Conservation (phyloP, 805 yeast species). For the Hanseniaspora lindneri region DNA sequence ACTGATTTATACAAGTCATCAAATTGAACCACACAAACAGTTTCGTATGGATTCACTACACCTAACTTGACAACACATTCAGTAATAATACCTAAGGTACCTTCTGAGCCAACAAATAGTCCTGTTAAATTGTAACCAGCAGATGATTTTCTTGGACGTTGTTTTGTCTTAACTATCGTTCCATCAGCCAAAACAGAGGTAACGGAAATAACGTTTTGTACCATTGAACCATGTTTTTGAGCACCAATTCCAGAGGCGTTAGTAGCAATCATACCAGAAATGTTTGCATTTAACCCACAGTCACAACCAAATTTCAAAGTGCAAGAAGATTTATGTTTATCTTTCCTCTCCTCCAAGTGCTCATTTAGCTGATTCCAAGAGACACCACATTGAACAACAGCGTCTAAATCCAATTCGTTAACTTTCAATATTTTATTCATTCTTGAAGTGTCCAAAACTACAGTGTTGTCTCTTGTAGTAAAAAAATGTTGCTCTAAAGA, state of each 20-base stretch:
- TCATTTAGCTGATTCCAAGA: slow-evolving; percentile 74
- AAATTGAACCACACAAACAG: slow-evolving; percentile 66
- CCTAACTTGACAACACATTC: slow-evolving; percentile 56
- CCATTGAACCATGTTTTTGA: slow-evolving; percentile 72
- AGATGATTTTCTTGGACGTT: slow-evolving; percentile 65
- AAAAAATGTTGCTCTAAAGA: slow-evolving; percentile 74
- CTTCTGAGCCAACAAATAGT: slow-evolving; percentile 71
- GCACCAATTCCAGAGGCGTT: slow-evolving; percentile 80
- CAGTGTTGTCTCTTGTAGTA: slow-evolving; percentile 48
- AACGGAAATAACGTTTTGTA: slow-evolving; percentile 60
- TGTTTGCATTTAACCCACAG: slow-evolving; percentile 79
- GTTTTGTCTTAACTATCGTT: slow-evolving; percentile 60
- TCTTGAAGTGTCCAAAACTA: slow-evolving; percentile 41
- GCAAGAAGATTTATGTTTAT: neutral
- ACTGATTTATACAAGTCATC: slow-evolving; percentile 58
- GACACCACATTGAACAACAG: slow-evolving; percentile 69
- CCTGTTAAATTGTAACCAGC: slow-evolving; percentile 78
- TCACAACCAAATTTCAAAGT: slow-evolving; percentile 65
- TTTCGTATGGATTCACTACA: slow-evolving; percentile 50
- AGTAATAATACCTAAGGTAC: slow-evolving; percentile 63
- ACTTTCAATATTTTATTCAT: slow-evolving; percentile 53
- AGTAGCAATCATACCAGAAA: slow-evolving; percentile 78
- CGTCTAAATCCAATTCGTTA: slow-evolving; percentile 61
- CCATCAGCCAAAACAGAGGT: slow-evolving; percentile 83
- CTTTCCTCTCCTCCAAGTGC: slow-evolving; percentile 29